These are phyloP conservation scores for Moringa oleifera DNA, from an alignment of 345 rosid species.

Conservation along the genomic window DNA sequence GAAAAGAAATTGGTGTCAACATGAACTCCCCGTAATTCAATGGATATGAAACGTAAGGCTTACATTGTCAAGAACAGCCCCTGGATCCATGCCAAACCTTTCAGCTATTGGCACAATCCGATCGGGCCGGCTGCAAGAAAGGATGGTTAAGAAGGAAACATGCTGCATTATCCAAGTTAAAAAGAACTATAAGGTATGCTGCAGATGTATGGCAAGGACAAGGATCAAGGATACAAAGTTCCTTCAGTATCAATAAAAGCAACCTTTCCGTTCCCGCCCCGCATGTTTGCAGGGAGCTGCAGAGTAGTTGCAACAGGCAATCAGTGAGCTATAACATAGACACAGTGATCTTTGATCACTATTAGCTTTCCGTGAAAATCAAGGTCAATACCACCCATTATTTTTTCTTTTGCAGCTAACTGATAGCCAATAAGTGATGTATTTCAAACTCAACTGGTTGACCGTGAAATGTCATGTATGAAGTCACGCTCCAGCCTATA, in stretches of 20 bases:
- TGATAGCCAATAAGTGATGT: not conserved
- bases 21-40: not conserved
- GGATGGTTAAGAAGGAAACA: conserved; percentile 31
- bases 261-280: conserved; percentile 91
- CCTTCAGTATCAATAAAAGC: conserved; percentile 88
- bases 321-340: not conserved
- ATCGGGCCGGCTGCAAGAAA: conserved; percentile 70
- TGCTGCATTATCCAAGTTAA: not conserved
- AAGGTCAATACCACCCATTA: not conserved
- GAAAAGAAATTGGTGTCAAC: conserved; percentile 8
- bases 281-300: conserved; percentile 84
- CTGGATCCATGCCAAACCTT: conserved; percentile 97
- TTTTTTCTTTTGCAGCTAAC: not conserved
- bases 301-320: conserved; percentile 9
- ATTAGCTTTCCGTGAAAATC: not conserved
- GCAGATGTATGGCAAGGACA: not conserved
- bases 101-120: conserved; percentile 84
- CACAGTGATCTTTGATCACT: no score
- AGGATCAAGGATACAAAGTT: conserved; percentile 66
- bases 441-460: not conserved
- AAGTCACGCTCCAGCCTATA: not conserved
- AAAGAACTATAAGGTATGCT: conserved; percentile 9
- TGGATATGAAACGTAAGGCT: conserved; percentile 7
- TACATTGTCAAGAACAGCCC: conserved; percentile 95
- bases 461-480: not conserved